phyloP scores from a whole-genome alignment of 2,329 filamentous ascomycete species.

The Bimuria novae-zelandiae region DNA sequence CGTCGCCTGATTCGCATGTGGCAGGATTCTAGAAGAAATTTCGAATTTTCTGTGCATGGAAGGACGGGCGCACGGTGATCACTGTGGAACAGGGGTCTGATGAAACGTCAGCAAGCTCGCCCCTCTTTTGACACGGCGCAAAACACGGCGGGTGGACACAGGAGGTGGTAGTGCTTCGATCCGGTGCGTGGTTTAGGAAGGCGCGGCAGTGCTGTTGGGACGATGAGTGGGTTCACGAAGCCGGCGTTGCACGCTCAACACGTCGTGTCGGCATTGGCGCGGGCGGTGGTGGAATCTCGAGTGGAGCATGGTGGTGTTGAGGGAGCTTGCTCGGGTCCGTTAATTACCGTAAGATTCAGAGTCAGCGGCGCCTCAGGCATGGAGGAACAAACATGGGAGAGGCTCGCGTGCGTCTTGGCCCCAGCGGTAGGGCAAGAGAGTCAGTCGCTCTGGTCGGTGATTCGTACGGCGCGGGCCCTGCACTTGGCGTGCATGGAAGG shows the following conservation, averaged over 20 bases:
- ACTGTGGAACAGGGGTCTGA: conserved; percentile 22
- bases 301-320: conserved; percentile 30
- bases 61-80: conserved; percentile 23
- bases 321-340: conserved; percentile 19
- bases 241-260: neutral
- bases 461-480: conserved; percentile 22
- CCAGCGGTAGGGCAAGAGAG: conserved; percentile 35
- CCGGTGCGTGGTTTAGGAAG: no score
- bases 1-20: conserved; percentile 22
- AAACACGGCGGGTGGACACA: no score
- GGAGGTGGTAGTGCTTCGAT: no score
- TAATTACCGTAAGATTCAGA: conserved; percentile 29
- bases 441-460: conserved; percentile 24
- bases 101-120: conserved; percentile 28
- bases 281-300: conserved; percentile 2
- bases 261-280: neutral
- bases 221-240: no score
- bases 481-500: conserved; percentile 11
- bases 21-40: conserved; percentile 41
- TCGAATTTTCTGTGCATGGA: conserved; percentile 22
- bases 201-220: no score
- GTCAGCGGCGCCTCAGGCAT: conserved; percentile 18
- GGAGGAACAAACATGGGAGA: conserved; percentile 15
- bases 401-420: conserved; percentile 23
- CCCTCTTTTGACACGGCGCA: neutral